Evolutionary conservation across 345 rosid species (phyloP), one percentile per base, ranked within the genome.

Genomic region (Ailanthus altissimus): DNA sequence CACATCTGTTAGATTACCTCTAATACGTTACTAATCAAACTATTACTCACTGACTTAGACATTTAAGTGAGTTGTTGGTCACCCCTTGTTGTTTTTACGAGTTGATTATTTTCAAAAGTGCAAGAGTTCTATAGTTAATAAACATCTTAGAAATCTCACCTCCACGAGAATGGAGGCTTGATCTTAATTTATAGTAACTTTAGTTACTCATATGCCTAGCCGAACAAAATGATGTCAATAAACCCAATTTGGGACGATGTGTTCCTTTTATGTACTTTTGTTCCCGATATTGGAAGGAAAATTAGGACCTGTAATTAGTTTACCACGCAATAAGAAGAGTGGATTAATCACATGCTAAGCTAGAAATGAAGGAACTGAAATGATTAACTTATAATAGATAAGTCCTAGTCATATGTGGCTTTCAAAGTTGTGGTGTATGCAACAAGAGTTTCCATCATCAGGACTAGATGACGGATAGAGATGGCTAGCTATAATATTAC

Each of bases 381-480:
- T 63, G 1, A 38, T 8, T 63, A 4, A 40, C n/a, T 8, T n/a
- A 25, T 38, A 62, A 32, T n/a, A 63, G 68, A 40, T 63, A 62
- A 62, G 67, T 32, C 10, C n/a, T 40, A 62, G 12, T 16, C 58
- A 51, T 51, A 2, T 47, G 72, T 61, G 83, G 74, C 47, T 82
- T 80, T 63, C 75, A 81, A 78, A 83, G 83, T 25, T 73, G 81
- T 83, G 85, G 82, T 78, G 84, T 57, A 36, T 50, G 57, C 25
- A 54, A 9, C 56, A 12, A 28, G 75, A 59, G 56, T 47, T 67
- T 78, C 70, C 11, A 77, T 73, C 56, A 40, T 64, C 18, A 77
- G 75, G 73, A 67, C 36, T 67, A 75, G 80, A 75, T 73, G 77
- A 73, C 77, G 77, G 61, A 78, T 70, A 68, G 63, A 70, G 66